Base-by-base conservation (phyloP, 768 basidiomycete species). In the Tricholoma terreum region DNA sequence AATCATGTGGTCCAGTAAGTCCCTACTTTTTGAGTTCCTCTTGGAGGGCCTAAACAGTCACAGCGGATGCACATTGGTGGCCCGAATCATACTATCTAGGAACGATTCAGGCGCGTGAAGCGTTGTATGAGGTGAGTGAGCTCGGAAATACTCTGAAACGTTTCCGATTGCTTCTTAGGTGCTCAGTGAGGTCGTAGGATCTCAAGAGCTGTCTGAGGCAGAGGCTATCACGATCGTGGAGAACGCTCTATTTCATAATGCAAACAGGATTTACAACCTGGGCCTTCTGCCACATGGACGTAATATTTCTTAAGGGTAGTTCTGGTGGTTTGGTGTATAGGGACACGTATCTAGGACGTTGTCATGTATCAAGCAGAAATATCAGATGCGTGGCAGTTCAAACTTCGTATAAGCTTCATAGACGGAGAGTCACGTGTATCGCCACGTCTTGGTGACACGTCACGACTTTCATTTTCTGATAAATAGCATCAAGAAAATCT, bases 1-100 rank as follows among this genome's bases (percentile, higher is more conserved):
- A 66, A 82, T 92, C 24, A 66, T 92, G 74, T 92, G 87, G 87
- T 90, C 88, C 4, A 90, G 89, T 89, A 63, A 61, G 82, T 71
- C 3, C 12, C 15, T 17, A 17, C 12, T 4, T 35, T n/a, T 42
- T 49, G n/a, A 15, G 17, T 15, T 21, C 15, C 14, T 7, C 34
- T 3, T 42, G 17, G 6, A 31, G 15, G 27, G 9, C 17, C 11
- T 46, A 3, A 55, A 43, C 8, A 6, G 49, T 36, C 21, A 17
- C 58, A 81, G 82, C 83, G 46, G 86, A 90, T 63, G 84, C 81
- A 8, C 83, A 84, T 63, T 84, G 85, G 81, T 90, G 87, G 83
- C 90, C 90, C 3, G 90, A 91, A 65, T 79, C 82, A 0, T 92
- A 81, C 63, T 90, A 90, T 66, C 75, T 92, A 11, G 87, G 83